Evolutionary conservation across 2,329 filamentous ascomycete genomes (phyloP), one percentile per base, ranked within the genome.

Genomic region (Arthrobotrys iridis): DNA sequence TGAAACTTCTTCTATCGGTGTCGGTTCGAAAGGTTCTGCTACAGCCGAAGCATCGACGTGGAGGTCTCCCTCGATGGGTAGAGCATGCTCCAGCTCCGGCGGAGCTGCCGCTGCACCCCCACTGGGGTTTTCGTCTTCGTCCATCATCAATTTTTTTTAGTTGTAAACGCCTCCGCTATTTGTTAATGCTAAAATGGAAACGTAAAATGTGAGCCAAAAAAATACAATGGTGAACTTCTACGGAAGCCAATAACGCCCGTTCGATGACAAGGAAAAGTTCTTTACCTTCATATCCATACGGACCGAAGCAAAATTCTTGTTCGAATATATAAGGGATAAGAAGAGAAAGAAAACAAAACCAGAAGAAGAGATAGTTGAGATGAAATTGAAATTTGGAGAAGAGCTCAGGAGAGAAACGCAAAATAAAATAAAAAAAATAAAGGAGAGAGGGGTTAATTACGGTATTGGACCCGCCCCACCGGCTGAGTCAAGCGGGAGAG

Each of bases 391-490:
- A 58, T 26, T 48, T 37, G 20, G 40, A 70, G 40, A 68, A 24
- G 15, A 63, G 37, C 26, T 41, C 20, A 57, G 13, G 41, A 55
- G 35, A 41, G 15, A 50, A 2, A 43, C 22, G 11, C 28, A 45
- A 37, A 20, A 57, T 8, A 45, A 55, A 18, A 26, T 4, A 45
- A 5, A 35, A 15, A 60, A 60, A 46, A 60, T 18, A 13, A 15
- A 45, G 22, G 35, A 55, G 26, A 64, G 43, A 22, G 28, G 41
- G 41, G 48, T 52, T 40, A 52, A 68, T 50, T 70, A 52, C 22
- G 26, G 46, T 59, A 60, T 55, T 13, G 50, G 50, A 55, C 30
- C 15, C 13, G 40, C 48, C 65, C 65, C 65, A 62, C 65, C 45
- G 41, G 55, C 65, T 55, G 65, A 67, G 48, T 35, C 20, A 11